Base-by-base conservation (phyloP, 306 rosid species). In the Astragalus glycyphyllos region DNA sequence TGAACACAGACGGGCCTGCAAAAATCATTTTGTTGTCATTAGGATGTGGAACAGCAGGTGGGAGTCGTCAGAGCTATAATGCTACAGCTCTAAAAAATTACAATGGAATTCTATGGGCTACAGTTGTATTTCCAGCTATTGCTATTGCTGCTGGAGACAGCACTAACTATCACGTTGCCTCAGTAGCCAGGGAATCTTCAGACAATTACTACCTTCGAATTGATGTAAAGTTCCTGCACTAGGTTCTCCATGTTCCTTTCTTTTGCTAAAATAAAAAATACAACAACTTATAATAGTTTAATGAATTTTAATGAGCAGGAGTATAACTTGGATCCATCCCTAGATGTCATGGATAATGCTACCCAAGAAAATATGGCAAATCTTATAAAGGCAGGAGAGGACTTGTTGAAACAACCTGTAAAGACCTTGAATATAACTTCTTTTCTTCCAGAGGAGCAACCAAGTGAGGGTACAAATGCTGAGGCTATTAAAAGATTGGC, bases 401-500 rank as follows among this genome's bases (percentile, higher is more conserved):
- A 41, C 0, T 15, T 89, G 3, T 67, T 86, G 82, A 12, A 63
- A 51, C 73, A 85, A 59, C 72, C 64, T 9, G 87, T 86, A 58
- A 42, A 69, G 1, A 82, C 81, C 35, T 55, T 77, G 63, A 75
- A 86, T 67, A 66, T 74, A 12, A 62, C 68, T 12, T 83, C 82
- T 5, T 87, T 89, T 38, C 46, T 12, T 6, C 84, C 55, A 4
- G 80, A 81, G 45, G 35, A 71, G 20, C 6, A 69, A 15, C 2
- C 14, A 64, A 11, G 20, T 12, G 6, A 54, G 1, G 89, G 74
- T 53, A 84, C 85, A 35, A 89, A 89, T 58, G 79, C 59, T 16
- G 34, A 74, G 45, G 91, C 95, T 74, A 86, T 89, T 20, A 11
- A 9, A 26, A 85, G 86, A 88, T 86, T 77, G 57, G 81, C 81